phyloP scores from a whole-genome alignment of 148 eudicot species.

The Cornus florida region DNA sequence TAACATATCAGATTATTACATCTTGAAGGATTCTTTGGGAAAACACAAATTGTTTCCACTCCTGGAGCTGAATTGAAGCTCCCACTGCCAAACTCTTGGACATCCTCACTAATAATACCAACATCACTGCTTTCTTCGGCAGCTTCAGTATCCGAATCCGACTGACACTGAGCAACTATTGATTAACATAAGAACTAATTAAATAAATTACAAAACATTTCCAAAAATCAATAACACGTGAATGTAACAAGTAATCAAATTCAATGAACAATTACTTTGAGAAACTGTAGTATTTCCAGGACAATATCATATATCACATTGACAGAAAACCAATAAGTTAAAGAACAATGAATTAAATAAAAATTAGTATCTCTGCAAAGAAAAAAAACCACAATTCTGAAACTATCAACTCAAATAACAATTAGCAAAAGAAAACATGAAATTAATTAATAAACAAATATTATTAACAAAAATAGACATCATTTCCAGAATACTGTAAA shows the following conservation, averaged over 20 bases:
- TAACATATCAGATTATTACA: constrained; percentile 26
- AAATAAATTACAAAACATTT: background rate
- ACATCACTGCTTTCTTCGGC: constrained; percentile 54
- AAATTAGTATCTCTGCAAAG: too few relatives aligned
- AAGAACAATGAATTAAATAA: background rate
- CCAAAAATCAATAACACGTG: background rate
- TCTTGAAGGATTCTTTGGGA: constrained; percentile 77
- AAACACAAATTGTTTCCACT: constrained; percentile 74
- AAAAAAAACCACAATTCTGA: too few relatives aligned
- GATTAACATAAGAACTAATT: background rate
- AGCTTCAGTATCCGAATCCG: background rate
- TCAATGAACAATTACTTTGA: background rate
- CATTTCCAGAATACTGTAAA: background rate
- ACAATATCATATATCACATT: too few relatives aligned
- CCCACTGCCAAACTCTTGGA: constrained; percentile 49
- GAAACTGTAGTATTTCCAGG: background rate
- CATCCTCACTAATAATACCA: constrained; percentile 68
- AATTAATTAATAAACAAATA: too few relatives aligned
- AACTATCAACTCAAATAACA: too few relatives aligned
- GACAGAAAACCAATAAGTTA: background rate
- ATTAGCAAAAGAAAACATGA: too few relatives aligned
- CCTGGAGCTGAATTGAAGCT: constrained; percentile 69
- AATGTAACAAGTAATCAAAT: background rate
- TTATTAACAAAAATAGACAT: too few relatives aligned
- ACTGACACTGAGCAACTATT: background rate